Base-by-base conservation (phyloP, 2,329 filamentous ascomycete species). In the Lanzia echinophila region DNA sequence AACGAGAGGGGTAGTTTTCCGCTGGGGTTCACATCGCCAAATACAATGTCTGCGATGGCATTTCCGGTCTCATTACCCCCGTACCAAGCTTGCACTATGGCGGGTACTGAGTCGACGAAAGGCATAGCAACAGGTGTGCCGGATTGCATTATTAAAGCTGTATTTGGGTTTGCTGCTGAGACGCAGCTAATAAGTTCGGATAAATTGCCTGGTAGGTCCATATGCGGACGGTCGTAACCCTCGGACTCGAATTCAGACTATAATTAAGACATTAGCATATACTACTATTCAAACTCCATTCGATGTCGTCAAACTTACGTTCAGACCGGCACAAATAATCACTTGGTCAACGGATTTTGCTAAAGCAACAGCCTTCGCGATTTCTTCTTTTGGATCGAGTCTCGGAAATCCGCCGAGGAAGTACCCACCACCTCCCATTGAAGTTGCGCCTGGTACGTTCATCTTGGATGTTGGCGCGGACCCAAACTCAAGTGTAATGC, bases 1-100 rank as follows among this genome's bases (percentile, higher is more conserved):
- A 91, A 91, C 2, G 78, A 86, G 20, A 90, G 74, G 0, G 87
- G 85, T 1, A 91, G 75, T 68, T 90, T 90, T 13, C 83, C 88
- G 43, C 81, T 84, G 0, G 82, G 83, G 59, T 82, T 85, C 47
- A 79, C 72, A 52, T 79, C 73, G 42, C 82, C 83, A 57, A 83
- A 81, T 2, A 86, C 70, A 8, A 28, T 28, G 24, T 28, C 24
- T 8, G 24, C 24, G 24, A 28, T 79, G 1, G 79, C 81, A 59
- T 84, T 83, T 3, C 82, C 82, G 20, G 79, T 77, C 67, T 86
- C 83, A 61, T 85, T 82, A 17, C 83, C 82, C 58, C 82, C 81
- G 60, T 84, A 86, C 82, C 62, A 63, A 34, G 65, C 66, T 55
- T 70, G 68, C 11, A 70, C 47, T 6, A 71, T 50, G 20, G 63